phyloP scores from a whole-genome alignment of 257 asterid species.

The Salvia miltiorrhiza region DNA sequence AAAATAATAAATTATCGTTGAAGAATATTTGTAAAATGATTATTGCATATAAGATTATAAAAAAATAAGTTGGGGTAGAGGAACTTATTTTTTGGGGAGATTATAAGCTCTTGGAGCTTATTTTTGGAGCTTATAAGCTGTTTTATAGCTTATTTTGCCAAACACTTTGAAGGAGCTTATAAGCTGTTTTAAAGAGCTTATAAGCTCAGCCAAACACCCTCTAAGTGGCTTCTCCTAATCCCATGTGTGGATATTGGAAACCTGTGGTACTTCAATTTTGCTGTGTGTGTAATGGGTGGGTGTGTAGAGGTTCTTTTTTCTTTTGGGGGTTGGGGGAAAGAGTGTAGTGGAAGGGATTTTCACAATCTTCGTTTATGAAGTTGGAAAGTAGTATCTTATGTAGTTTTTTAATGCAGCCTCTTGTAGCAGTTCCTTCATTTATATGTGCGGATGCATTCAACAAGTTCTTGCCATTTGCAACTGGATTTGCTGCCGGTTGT shows the following conservation, averaged over 20 bases:
- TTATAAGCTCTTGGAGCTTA: no score
- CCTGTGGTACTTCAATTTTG: slow-evolving; percentile 1
- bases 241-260: neutral
- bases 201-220: no score
- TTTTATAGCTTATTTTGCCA: no score
- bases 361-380: neutral
- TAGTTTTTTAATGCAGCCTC: slow-evolving; percentile 65
- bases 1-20: no score
- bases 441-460: slow-evolving; percentile 92
- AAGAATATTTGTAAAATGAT: no score
- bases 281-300: neutral
- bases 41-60: no score
- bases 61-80: no score
- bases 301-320: neutral
- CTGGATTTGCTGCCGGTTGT: slow-evolving; percentile 99
- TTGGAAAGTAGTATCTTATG: slow-evolving; percentile 22
- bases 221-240: no score
- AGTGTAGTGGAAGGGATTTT: neutral
- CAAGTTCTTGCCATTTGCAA: slow-evolving; percentile 94
- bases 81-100: no score
- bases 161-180: no score
- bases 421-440: slow-evolving; percentile 96
- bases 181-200: no score
- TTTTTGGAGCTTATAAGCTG: no score
- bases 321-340: neutral